phyloP scores from a whole-genome alignment of 1,284 basidiomycete species.

The Volvariella volvacea region DNA sequence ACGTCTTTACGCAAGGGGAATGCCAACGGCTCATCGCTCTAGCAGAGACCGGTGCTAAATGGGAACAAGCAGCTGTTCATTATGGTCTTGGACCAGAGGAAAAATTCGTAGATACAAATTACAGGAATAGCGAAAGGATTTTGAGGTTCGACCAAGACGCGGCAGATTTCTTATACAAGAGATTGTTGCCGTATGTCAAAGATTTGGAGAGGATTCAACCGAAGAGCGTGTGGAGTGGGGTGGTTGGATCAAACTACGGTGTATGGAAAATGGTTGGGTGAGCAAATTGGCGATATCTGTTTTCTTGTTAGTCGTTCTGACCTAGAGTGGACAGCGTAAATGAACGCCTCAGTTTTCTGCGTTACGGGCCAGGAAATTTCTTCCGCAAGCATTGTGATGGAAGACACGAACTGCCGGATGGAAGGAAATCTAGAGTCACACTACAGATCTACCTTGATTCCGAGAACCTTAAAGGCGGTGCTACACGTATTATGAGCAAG shows the following conservation, averaged over 20 bases:
- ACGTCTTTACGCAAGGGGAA: conserved; percentile 26
- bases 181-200: conserved; percentile 22
- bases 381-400: conserved; percentile 29
- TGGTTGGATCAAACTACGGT: conserved; percentile 15
- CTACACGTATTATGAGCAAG: conserved; percentile 22
- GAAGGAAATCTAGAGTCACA: conserved; percentile 24
- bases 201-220: conserved; percentile 21
- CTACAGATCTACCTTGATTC: conserved; percentile 29
- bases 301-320: too few species aligned
- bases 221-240: conserved; percentile 18
- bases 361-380: conserved; percentile 26
- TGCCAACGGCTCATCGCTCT: conserved; percentile 26
- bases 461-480: conserved; percentile 23
- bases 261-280: conserved; percentile 25
- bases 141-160: conserved; percentile 24
- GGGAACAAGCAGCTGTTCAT: conserved; percentile 24
- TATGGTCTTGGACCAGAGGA: conserved; percentile 16
- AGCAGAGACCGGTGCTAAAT: conserved; percentile 23
- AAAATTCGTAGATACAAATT: conserved; percentile 20
- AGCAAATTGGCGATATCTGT: conserved; percentile 5
- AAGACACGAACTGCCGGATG: conserved; percentile 22
- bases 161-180: conserved; percentile 20
- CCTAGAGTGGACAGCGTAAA: conserved; percentile 24
- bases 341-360: conserved; percentile 29
- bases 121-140: conserved; percentile 28